phyloP scores from a whole-genome alignment of 192 early-diverging fungal genomes.

The Funneliformis mosseae region DNA sequence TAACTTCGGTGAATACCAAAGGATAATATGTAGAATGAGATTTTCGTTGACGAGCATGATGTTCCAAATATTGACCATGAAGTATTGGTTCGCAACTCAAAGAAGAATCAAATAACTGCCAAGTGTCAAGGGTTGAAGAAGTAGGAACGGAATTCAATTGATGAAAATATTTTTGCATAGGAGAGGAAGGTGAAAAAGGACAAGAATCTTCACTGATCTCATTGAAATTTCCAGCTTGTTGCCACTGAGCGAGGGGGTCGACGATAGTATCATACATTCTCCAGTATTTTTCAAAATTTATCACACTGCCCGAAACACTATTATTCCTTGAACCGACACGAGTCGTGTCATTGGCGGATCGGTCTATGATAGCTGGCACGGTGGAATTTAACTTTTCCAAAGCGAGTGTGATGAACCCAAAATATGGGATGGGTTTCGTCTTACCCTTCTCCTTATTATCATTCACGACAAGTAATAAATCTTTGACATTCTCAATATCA shows the following conservation, averaged over 20 bases:
- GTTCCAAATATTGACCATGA: slow-evolving; percentile 47
- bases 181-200: slow-evolving; percentile 7
- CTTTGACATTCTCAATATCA: slow-evolving; percentile 43
- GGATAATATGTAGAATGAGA: slow-evolving; percentile 40
- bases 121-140: slow-evolving; percentile 36
- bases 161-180: slow-evolving; percentile 44
- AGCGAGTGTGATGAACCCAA: slow-evolving; percentile 61
- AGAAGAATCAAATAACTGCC: slow-evolving; percentile 45
- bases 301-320: slow-evolving; percentile 21
- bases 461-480: slow-evolving; percentile 25
- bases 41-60: slow-evolving; percentile 44
- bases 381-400: slow-evolving; percentile 50
- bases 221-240: neutral
- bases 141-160: slow-evolving; percentile 42
- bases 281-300: slow-evolving; percentile 48
- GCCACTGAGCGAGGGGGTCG: neutral
- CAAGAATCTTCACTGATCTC: neutral
- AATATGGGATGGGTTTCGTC: slow-evolving; percentile 56
- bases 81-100: slow-evolving; percentile 44
- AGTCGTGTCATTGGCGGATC: neutral
- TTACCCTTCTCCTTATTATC: slow-evolving; percentile 27
- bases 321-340: slow-evolving; percentile 24
- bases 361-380: slow-evolving; percentile 35
- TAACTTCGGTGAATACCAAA: slow-evolving; percentile 41
- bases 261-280: slow-evolving; percentile 43